Evolutionary conservation across 345 rosid species (phyloP).

Genomic region (Iberis pinnata): DNA sequence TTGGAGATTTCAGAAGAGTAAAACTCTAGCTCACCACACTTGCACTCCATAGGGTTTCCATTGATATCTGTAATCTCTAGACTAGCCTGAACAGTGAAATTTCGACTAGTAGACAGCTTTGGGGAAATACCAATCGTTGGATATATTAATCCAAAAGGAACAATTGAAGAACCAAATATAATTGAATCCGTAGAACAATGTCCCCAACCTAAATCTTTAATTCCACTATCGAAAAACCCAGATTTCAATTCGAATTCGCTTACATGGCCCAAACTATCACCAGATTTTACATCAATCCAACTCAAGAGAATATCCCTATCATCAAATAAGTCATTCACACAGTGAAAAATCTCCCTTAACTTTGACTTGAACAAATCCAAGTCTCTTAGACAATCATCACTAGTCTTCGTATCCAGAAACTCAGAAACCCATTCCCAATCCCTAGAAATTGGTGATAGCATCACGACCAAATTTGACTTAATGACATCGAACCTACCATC

Average conservation of each 20-base stretch:
- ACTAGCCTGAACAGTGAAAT: slow-evolving; percentile 36
- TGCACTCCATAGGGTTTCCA: slow-evolving; percentile 73
- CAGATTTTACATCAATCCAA: slow-evolving; percentile 65
- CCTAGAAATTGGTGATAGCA: slow-evolving; percentile 54
- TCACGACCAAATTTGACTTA: slow-evolving; percentile 64
- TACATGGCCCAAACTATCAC: slow-evolving; percentile 20
- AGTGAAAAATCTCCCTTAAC: slow-evolving; percentile 40
- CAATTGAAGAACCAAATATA: slow-evolving; percentile 49
- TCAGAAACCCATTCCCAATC: slow-evolving; percentile 35
- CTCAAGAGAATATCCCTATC: slow-evolving; percentile 66
- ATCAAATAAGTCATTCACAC: slow-evolving; percentile 51
- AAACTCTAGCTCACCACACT: slow-evolving; percentile 60
- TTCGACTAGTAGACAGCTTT: slow-evolving; percentile 19
- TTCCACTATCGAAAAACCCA: slow-evolving; percentile 41
- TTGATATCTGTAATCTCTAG: slow-evolving; percentile 65
- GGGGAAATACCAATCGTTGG: slow-evolving; percentile 50
- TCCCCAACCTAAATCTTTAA: slow-evolving; percentile 79
- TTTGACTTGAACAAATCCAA: slow-evolving; percentile 31
- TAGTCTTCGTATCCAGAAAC: slow-evolving; percentile 40
- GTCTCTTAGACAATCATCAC: slow-evolving; percentile 34
- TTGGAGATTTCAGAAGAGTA: slow-evolving; percentile 25
- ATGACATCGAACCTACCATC: slow-evolving; percentile 24
- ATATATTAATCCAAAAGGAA: slow-evolving; percentile 80
- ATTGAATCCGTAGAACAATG: slow-evolving; percentile 64
- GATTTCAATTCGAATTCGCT: slow-evolving; percentile 22